Evolutionary conservation across 805 yeast species (phyloP), one percentile per base, ranked within the genome.

Genomic region (Zygosaccharomyces gambellarensis): DNA sequence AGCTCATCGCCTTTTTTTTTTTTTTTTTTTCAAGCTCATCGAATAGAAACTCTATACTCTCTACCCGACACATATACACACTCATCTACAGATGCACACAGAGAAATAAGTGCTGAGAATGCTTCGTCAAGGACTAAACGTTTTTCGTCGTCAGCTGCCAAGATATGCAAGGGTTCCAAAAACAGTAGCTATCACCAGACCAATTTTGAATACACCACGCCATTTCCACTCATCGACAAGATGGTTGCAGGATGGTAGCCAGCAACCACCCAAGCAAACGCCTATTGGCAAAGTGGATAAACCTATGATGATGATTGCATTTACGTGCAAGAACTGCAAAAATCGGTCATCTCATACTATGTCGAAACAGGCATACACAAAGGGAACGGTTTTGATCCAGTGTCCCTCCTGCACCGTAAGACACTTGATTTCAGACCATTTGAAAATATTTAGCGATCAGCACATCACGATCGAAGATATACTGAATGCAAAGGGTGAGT

Each of bases 391-490:
- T 3, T 70, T 89, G 45, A 85, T 92, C 22, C 89, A 88, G 61
- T 92, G 98, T 64, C 98, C 98, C 0, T 87, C 90, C 12, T 92
- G 98, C 66, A 77, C 84, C 55, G 83, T 80, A 61, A 79, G 97
- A 55, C 98, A 92, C 64, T 71, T 92, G 62, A 90, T 92, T 36
- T 96, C 97, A 0, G 98, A 92, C 64, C 90, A 85, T 62, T 69
- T 85, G 51, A 83, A 82, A 71, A 87, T 90, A 29, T 90, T 90
- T 62, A 80, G 82, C n/a, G 97, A 90, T 65, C 73, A 80, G 23
- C 55, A 54, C 21, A 77, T 87, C 59, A 88, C 85, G n/a, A 71
- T 90, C 30, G 87, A 89, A 62, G 95, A 90, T 48, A 83, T 89
- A 4, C 64, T 90, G 62, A 74, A 74, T 11, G 82, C 84, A 0